Evolutionary conservation across 1,139 yeast genomes (phyloP).

Genomic region (Diutina mesorugosa): DNA sequence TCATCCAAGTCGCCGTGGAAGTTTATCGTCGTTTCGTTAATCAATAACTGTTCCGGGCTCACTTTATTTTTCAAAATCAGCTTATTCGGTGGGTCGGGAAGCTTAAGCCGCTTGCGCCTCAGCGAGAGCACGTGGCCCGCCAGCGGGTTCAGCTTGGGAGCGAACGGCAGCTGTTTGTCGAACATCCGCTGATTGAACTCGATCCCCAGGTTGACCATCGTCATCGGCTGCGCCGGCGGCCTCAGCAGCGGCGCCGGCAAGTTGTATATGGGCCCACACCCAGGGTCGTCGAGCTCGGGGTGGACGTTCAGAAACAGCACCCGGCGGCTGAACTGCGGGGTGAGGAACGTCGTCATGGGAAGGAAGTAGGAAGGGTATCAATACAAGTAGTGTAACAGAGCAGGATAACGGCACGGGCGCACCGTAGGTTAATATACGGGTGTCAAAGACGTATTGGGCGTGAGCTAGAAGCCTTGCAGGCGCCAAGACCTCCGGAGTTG

Average conservation of each 20-base stretch:
- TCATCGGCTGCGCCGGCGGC: background rate
- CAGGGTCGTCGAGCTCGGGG: conserved; percentile 13
- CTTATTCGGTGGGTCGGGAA: conserved; percentile 24
- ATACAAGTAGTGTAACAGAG: background rate
- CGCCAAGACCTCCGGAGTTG: no score
- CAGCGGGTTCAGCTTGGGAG: background rate
- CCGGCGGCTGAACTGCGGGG: conserved; percentile 15
- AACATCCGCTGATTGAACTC: background rate
- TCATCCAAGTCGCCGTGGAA: conserved; percentile 8
- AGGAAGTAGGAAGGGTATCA: background rate
- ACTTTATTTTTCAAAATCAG: conserved; percentile 29
- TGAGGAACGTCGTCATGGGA: background rate
- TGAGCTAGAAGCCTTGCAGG: no score
- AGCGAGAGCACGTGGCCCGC: background rate
- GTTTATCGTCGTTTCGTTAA: conserved; percentile 9
- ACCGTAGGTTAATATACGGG: no score
- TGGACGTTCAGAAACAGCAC: conserved; percentile 33
- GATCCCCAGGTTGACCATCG: background rate
- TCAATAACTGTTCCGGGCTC: conserved; percentile 17
- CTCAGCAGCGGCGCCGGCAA: background rate
- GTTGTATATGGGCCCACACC: background rate
- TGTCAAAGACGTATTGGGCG: no score
- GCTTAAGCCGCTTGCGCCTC: conserved; percentile 7
- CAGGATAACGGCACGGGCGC: background rate
- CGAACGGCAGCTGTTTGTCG: background rate